phyloP scores from a whole-genome alignment of 108 stramenopile genomes.

The Cyclotella baltica region DNA sequence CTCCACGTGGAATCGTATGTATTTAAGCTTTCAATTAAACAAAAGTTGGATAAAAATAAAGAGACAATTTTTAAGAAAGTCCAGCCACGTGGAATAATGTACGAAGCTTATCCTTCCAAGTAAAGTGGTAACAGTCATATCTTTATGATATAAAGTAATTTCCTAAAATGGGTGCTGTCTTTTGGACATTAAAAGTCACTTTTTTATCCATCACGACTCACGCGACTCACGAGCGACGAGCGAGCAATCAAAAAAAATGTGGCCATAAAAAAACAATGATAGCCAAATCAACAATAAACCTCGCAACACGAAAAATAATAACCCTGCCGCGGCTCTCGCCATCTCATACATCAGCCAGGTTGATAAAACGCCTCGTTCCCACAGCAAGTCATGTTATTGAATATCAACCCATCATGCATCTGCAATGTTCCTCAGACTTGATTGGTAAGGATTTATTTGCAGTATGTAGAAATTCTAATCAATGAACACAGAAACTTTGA shows the following conservation, averaged over 20 bases:
- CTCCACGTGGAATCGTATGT: not conserved
- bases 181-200: too few relatives aligned
- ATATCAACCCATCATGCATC: conserved; percentile 25
- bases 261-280: too few relatives aligned
- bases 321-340: conserved; percentile 37
- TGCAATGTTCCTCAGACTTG: conserved; percentile 32
- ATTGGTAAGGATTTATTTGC: conserved; percentile 6
- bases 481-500: not conserved
- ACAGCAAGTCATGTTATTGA: conserved; percentile 12
- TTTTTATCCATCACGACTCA: too few relatives aligned
- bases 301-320: conserved; percentile 18
- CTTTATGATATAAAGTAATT: not conserved
- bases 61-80: not conserved
- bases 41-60: not conserved
- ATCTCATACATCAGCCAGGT: conserved; percentile 25
- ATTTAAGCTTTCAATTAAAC: not conserved
- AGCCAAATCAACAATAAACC: conserved; percentile 8
- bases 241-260: too few relatives aligned
- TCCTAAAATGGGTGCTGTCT: too few relatives aligned
- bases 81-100: not conserved
- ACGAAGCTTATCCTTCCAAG: not conserved
- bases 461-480: not conserved
- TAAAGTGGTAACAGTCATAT: not conserved
- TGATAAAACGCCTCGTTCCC: conserved; percentile 7
- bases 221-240: too few relatives aligned